Percentiles rank a stretch among this genome's conserved stretches.
Conservation (phyloP, 257 asterid species). For the Solanum piurae region DNA sequence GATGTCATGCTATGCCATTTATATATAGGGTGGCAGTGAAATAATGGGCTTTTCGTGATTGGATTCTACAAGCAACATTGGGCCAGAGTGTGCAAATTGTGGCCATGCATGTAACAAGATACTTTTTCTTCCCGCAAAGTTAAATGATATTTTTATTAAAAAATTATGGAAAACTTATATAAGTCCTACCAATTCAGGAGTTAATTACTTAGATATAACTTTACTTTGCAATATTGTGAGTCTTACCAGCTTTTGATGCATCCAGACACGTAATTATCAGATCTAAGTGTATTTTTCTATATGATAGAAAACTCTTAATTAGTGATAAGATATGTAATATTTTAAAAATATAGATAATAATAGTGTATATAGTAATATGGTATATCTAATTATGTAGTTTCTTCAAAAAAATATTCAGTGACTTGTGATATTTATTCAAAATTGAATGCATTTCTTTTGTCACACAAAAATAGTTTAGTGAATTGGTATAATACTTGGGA, state of each 20-base stretch:
- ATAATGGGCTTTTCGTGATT: neutral
- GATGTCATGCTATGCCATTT: too few species aligned
- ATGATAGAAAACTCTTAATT: too few species aligned
- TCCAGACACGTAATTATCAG: too few species aligned
- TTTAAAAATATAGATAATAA: too few species aligned
- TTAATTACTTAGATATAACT: too few species aligned
- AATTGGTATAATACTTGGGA: neutral
- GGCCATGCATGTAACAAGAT: neutral
- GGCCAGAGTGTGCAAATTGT: neutral
- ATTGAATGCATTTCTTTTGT: neutral
- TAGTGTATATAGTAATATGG: too few species aligned
- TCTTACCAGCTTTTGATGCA: too few species aligned
- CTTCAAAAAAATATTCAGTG: neutral
- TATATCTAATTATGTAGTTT: neutral
- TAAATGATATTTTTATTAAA: neutral
- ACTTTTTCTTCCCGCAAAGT: neutral
- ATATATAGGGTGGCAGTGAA: neutral
- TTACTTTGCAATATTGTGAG: too few species aligned
- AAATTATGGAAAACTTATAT: too few species aligned
- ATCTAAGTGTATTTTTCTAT: too few species aligned
- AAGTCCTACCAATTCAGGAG: rapidly evolving
- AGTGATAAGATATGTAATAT: too few species aligned
- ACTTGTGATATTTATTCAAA: neutral
- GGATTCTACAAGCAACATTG: neutral
- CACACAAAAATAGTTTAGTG: neutral